Conservation (phyloP, 1,284 basidiomycete species). For the Cryptococcus sp. region DNA sequence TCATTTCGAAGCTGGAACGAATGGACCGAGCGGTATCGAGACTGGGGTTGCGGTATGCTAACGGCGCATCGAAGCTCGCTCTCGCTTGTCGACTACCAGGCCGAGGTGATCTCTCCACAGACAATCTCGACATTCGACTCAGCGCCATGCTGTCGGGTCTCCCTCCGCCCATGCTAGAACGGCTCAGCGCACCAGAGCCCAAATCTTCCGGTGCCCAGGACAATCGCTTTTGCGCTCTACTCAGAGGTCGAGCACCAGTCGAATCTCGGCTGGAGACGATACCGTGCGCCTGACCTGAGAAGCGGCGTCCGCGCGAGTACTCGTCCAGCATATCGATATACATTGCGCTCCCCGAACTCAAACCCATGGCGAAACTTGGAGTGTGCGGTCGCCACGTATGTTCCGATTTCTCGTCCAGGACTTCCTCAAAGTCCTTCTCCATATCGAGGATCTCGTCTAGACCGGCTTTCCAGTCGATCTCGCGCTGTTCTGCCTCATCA, state of each 20-base stretch:
- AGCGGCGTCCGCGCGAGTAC: slow-evolving; percentile 27
- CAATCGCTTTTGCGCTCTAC: slow-evolving; percentile 32
- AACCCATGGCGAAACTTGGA: slow-evolving; percentile 23
- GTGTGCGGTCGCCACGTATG: slow-evolving; percentile 21
- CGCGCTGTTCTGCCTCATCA: slow-evolving; percentile 40
- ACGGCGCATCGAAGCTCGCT: slow-evolving; percentile 1
- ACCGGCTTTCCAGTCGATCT: slow-evolving; percentile 38
- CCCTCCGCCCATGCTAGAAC: slow-evolving; percentile 7
- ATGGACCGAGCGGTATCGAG: slow-evolving; percentile 5
- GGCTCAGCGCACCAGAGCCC: slow-evolving; percentile 13
- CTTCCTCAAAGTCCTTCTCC: slow-evolving; percentile 34
- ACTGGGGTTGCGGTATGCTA: background rate
- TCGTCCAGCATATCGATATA: slow-evolving; percentile 46
- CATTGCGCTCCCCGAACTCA: slow-evolving; percentile 28
- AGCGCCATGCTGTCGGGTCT: slow-evolving; percentile 10
- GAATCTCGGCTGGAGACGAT: background rate
- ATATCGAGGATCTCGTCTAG: slow-evolving; percentile 50
- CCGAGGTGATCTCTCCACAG: background rate
- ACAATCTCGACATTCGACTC: slow-evolving; percentile 18
- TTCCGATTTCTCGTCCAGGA: slow-evolving; percentile 6
- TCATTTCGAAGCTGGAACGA: background rate
- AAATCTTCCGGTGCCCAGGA: slow-evolving; percentile 37
- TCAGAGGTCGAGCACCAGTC: slow-evolving; percentile 15
- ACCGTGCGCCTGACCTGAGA: slow-evolving; percentile 14
- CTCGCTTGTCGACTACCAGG: background rate